Conservation (phyloP, 352 stramenopile genomes). For the Thraustotheca clavata region DNA sequence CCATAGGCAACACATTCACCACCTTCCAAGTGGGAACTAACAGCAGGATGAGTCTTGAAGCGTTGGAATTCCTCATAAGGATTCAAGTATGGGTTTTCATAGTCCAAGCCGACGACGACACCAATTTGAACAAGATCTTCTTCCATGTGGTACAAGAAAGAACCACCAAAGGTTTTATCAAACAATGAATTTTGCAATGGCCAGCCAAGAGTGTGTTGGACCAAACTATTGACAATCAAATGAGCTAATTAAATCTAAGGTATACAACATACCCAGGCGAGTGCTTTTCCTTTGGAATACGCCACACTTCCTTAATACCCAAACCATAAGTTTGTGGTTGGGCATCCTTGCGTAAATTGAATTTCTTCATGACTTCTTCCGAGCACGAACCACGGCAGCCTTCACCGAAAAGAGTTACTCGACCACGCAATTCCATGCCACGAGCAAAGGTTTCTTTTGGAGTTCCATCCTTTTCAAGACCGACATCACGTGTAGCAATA, state of each 20-base stretch:
- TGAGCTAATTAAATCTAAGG: background rate
- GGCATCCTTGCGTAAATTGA: constrained; percentile 86
- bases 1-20: constrained; percentile 97
- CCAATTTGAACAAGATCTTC: constrained; percentile 93
- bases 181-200: constrained; percentile 88
- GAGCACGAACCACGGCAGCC: constrained; percentile 95
- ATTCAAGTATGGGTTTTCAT: constrained; percentile 99
- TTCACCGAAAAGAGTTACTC: constrained; percentile 93
- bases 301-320: constrained; percentile 98
- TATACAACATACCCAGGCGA: constrained; percentile 64
- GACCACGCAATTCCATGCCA: constrained; percentile 95
- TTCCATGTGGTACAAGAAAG: constrained; percentile 99
- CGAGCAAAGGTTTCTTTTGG: constrained; percentile 95
- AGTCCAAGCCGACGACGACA: constrained; percentile 97
- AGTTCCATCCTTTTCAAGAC: constrained; percentile 94
- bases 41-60: constrained; percentile 96
- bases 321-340: constrained; percentile 97
- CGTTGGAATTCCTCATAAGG: constrained; percentile 99
- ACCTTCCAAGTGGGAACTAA: constrained; percentile 91
- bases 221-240: constrained; percentile 34
- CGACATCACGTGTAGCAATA: constrained; percentile 98
- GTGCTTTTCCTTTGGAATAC: constrained; percentile 89
- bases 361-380: constrained; percentile 95
- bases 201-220: constrained; percentile 98
- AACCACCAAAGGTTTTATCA: constrained; percentile 96